Evolutionary conservation across 768 basidiomycete species (phyloP), one percentile per base, ranked within the genome.

Genomic region (Hysterangium stoloniferum): DNA sequence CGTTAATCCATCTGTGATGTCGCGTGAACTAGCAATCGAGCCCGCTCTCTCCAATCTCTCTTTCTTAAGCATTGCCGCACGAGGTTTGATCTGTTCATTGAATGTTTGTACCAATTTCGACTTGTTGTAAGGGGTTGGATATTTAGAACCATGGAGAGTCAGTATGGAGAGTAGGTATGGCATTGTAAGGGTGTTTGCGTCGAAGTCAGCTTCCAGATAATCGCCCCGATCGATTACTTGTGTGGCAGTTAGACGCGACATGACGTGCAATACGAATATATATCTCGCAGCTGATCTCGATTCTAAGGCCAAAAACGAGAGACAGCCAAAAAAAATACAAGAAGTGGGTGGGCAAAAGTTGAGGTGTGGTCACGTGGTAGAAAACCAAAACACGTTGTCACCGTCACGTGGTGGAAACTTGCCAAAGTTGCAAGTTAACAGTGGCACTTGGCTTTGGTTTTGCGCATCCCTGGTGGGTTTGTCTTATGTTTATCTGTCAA

Each of bases 1-100:
- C 6, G 89, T 90, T n/a, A 80, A 55, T 19, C 89, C 89, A 63
- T 92, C 86, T 33, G 71, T 79, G 46, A 92, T 91, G 4, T 88
- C 89, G 50, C 87, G 82, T 54, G 86, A 84, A 59, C 86, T 90
- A 4, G 90, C 80, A 45, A 74, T 64, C 56, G 84, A 88, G 45
- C 79, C 81, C 62, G 79, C 76, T 55, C 72, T 77, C 68, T 78
- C 79, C 33, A 81, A 52, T 40, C 79, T 71, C 55, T 89, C 82
- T 53, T 73, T 80, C 63, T 76, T 80, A 51, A 84, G 67, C 56
- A 78, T 79, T 24, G 62, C 60, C 9, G 73, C 66, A 48, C 77
- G 76, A 17, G 78, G 66, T 62, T 78, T 84, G 55, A 92, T 75
- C 69, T 90, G 77, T 44, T 84, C 77, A 53, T 86, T 79, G 66